These are phyloP conservation scores for Whalleya microplaca DNA, from an alignment of 2,329 filamentous ascomycete genomes.

Conservation along the genomic window DNA sequence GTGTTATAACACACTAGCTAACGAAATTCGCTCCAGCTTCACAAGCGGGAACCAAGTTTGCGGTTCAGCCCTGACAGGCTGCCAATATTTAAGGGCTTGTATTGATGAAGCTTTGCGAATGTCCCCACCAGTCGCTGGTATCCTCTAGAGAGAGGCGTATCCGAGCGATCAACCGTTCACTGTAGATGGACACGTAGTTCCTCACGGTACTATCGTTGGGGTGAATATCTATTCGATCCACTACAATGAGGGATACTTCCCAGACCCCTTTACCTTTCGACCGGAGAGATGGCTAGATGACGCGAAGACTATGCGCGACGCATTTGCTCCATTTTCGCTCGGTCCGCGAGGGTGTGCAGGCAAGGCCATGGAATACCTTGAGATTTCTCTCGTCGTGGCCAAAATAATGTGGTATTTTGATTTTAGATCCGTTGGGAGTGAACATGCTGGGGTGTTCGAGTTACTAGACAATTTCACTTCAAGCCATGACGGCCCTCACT, in stretches of 20 bases:
- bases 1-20: too few species aligned
- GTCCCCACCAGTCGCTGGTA: too few species aligned
- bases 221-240: constrained; percentile 7
- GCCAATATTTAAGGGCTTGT: too few species aligned
- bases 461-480: too few species aligned
- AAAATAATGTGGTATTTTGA: constrained; percentile 10
- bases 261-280: background rate
- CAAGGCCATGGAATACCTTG: constrained; percentile 9
- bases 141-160: too few species aligned
- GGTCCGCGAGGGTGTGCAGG: constrained; percentile 1
- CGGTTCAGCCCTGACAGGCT: too few species aligned
- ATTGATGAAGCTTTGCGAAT: background rate
- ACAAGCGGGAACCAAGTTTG: too few species aligned
- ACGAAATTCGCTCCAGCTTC: too few species aligned
- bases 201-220: too few species aligned
- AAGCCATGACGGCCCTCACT: too few species aligned
- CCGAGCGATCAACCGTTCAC: too few species aligned
- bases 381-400: constrained; percentile 5
- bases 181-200: too few species aligned
- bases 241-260: constrained; percentile 7
- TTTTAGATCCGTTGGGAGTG: background rate
- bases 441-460: background rate
- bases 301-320: background rate
- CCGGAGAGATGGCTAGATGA: constrained; percentile 3
- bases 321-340: constrained; percentile 5